Conservation (phyloP, 257 asterid genomes). For the Primulina huaijiensis region DNA sequence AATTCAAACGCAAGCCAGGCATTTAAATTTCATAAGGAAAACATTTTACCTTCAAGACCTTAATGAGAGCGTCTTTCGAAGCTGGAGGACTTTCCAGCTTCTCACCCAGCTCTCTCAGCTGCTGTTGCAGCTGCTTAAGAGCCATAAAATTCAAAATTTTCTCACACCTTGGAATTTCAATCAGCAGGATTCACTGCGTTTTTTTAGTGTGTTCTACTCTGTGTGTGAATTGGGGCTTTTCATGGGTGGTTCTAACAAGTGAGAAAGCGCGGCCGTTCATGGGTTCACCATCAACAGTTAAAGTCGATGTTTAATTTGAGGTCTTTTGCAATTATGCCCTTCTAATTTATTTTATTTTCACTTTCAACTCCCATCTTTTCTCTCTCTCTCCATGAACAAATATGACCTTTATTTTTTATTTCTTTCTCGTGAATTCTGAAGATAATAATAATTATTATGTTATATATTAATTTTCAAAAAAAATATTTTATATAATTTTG, state of each 20-base stretch:
- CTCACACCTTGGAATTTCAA: not conserved
- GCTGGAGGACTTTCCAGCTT: constrained; percentile 67
- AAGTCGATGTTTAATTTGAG: not conserved
- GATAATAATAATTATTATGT: not conserved
- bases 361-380: not conserved
- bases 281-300: not conserved
- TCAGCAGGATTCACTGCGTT: not conserved
- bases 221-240: not conserved
- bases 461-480: no score
- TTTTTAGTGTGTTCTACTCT: not conserved
- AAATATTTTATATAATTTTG: no score
- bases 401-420: no score
- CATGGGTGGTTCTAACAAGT: not conserved
- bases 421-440: not conserved
- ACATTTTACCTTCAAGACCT: constrained; percentile 63
- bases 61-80: constrained; percentile 71
- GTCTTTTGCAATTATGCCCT: not conserved
- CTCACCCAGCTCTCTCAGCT: constrained; percentile 71
- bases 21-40: not conserved
- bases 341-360: not conserved
- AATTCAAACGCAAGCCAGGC: constrained; percentile 17
- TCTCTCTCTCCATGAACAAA: no score
- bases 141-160: constrained; percentile 41
- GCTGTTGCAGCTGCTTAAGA: constrained; percentile 64
- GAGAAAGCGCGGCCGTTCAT: not conserved